Evolutionary conservation across 257 asterid species (phyloP).

Genomic region (Rhazya stricta): DNA sequence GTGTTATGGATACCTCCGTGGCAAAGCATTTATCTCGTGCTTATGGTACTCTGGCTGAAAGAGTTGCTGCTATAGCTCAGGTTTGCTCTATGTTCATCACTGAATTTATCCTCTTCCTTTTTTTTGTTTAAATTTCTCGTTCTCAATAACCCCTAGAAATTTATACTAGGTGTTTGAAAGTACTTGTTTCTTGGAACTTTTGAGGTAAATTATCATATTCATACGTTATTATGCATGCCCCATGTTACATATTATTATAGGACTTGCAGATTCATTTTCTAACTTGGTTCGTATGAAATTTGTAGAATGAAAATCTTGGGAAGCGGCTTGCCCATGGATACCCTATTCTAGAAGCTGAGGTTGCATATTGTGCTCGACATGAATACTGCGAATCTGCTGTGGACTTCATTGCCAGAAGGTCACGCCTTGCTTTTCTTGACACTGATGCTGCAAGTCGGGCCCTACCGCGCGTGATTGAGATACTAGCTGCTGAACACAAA

Average conservation of each 20-base stretch:
- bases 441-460: constrained; percentile 92
- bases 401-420: constrained; percentile 92
- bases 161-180: not conserved
- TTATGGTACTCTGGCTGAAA: constrained; percentile 74
- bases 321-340: constrained; percentile 96
- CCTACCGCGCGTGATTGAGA: constrained; percentile 68
- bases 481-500: constrained; percentile 74
- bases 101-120: not conserved
- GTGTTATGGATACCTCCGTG: constrained; percentile 87
- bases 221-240: not conserved
- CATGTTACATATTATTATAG: not conserved
- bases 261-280: not conserved
- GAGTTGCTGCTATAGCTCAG: constrained; percentile 96
- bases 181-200: constrained; percentile 1
- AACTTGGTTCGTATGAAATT: constrained; percentile 1
- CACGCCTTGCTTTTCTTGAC: constrained; percentile 94
- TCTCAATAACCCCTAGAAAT: not conserved
- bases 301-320: constrained; percentile 87
- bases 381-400: constrained; percentile 95
- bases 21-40: constrained; percentile 97
- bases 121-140: not conserved
- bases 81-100: constrained; percentile 30
- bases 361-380: constrained; percentile 90
- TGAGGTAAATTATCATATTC: not conserved
- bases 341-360: constrained; percentile 95